phyloP scores from a whole-genome alignment of 2,329 filamentous ascomycete genomes.

The Colletotrichum coccodes region DNA sequence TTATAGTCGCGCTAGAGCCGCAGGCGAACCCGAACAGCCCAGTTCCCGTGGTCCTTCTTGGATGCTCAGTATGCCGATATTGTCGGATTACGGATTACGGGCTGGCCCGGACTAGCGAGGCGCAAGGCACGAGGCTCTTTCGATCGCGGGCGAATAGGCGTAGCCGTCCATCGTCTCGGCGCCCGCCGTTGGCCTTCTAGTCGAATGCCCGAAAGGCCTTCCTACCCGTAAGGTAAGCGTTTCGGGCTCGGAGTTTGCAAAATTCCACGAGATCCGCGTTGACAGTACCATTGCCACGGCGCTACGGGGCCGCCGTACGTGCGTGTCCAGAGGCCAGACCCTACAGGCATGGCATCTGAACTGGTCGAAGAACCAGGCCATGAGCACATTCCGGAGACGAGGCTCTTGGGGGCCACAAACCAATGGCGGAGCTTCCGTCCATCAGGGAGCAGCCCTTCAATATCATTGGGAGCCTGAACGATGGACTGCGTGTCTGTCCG shows the following conservation, averaged over 20 bases:
- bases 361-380: neutral
- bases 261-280: neutral
- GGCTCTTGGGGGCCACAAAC: neutral
- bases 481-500: neutral
- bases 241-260: neutral
- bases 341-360: neutral
- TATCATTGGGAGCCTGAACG: slow-evolving; percentile 11
- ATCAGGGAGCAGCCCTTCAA: neutral
- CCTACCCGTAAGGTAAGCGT: too few species aligned
- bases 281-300: too few species aligned
- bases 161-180: neutral
- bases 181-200: neutral
- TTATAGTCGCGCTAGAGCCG: neutral
- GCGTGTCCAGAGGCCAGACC: neutral
- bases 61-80: neutral
- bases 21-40: neutral
- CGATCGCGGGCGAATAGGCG: neutral
- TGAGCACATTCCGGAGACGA: neutral
- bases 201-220: neutral
- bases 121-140: neutral
- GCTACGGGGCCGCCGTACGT: neutral
- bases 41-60: neutral
- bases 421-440: neutral
- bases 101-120: slow-evolving; percentile 13
- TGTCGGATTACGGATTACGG: slow-evolving; percentile 4